These are phyloP conservation scores for Dactylis glomerata DNA, from an alignment of 176 grass and related monocot genomes.

Conservation along the genomic window DNA sequence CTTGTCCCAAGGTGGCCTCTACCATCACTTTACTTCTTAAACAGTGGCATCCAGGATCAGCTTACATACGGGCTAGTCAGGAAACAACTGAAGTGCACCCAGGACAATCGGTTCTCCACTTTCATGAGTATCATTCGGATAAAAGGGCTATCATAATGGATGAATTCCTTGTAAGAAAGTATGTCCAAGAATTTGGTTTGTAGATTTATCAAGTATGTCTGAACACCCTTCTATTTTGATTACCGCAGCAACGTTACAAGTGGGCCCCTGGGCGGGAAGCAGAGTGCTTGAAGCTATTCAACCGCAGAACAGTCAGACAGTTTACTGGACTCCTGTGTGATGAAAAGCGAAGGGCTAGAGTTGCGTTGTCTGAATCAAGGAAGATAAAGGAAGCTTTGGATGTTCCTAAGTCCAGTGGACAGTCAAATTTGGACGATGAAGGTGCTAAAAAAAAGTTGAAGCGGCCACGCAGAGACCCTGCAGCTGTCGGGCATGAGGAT, in stretches of 20 bases:
- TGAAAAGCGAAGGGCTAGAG: slow-evolving; percentile 41
- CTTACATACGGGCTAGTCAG: neutral
- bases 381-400: slow-evolving; percentile 20
- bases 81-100: slow-evolving; percentile 6
- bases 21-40: slow-evolving; percentile 46
- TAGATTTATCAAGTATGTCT: slow-evolving; percentile 11
- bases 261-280: slow-evolving; percentile 30
- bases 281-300: slow-evolving; percentile 38
- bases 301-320: slow-evolving; percentile 30
- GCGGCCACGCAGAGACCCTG: slow-evolving; percentile 1
- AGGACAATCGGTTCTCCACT: slow-evolving; percentile 37
- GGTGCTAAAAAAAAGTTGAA: slow-evolving; percentile 16
- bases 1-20: slow-evolving; percentile 34
- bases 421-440: slow-evolving; percentile 15
- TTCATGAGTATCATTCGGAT: slow-evolving; percentile 37
- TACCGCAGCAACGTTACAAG: slow-evolving; percentile 35
- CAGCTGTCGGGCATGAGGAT: neutral
- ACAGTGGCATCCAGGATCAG: slow-evolving; percentile 42
- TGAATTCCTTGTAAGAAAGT: slow-evolving; percentile 42
- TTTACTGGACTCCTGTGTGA: slow-evolving; percentile 34
- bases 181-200: slow-evolving; percentile 14
- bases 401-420: slow-evolving; percentile 8
- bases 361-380: slow-evolving; percentile 23
- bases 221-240: slow-evolving; percentile 11
- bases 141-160: slow-evolving; percentile 26